Conservation (phyloP, 768 basidiomycete genomes). For the Leccinum boreale region DNA sequence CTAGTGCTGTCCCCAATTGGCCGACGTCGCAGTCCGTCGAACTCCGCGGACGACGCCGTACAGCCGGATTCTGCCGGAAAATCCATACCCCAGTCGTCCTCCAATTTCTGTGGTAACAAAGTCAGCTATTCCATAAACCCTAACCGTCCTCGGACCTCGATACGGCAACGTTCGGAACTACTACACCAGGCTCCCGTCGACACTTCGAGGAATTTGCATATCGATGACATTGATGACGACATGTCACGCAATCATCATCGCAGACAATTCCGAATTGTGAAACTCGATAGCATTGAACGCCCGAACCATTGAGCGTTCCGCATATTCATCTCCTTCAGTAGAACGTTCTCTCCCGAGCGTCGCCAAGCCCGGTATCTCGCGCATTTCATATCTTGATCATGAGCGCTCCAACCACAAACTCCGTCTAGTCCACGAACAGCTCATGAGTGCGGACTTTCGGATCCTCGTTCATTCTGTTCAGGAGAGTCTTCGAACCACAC, state of each 20-base stretch:
- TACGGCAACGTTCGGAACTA: background rate
- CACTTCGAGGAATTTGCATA: background rate
- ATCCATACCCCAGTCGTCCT: too few species aligned
- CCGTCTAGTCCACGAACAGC: background rate
- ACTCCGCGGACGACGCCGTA: too few species aligned
- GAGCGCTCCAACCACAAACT: background rate
- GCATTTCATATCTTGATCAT: background rate
- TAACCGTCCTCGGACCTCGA: background rate
- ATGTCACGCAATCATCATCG: background rate
- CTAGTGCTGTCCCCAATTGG: too few species aligned
- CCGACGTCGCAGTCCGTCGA: too few species aligned
- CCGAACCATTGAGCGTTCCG: background rate
- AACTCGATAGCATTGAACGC: background rate
- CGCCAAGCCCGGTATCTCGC: background rate
- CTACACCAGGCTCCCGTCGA: background rate
- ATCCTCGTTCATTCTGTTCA: background rate
- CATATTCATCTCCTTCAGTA: background rate
- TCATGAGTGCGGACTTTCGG: background rate
- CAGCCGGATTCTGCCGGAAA: too few species aligned
- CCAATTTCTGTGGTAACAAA: too few species aligned
- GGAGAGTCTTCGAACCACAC: background rate
- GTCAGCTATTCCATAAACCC: too few species aligned
- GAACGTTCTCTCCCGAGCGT: background rate
- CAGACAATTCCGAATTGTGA: background rate
- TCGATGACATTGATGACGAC: background rate